These are phyloP conservation scores for Boletus sensibilis DNA, from an alignment of 768 basidiomycete species.

Conservation along the genomic window DNA sequence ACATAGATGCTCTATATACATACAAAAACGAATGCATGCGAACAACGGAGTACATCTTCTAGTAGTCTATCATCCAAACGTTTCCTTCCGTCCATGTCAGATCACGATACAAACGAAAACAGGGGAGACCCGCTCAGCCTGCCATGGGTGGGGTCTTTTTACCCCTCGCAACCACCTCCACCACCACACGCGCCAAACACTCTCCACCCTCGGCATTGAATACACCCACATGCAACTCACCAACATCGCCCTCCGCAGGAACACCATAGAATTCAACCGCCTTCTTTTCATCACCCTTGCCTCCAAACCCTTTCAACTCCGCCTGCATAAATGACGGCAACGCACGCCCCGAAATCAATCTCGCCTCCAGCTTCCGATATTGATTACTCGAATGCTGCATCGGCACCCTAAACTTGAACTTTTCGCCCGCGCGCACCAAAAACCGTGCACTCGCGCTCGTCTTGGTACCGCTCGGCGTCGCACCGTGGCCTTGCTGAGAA, in stretches of 20 bases:
- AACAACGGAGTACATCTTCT: conserved; percentile 16
- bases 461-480: conserved; percentile 26
- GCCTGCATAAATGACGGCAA: conserved; percentile 57
- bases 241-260: conserved; percentile 49
- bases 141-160: conserved; percentile 26
- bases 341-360: conserved; percentile 49
- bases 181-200: conserved; percentile 53
- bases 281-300: conserved; percentile 42
- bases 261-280: conserved; percentile 57
- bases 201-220: conserved; percentile 48
- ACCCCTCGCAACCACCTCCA: conserved; percentile 51
- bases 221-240: conserved; percentile 54
- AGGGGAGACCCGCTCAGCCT: conserved; percentile 28
- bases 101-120: conserved; percentile 13
- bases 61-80: conserved; percentile 5
- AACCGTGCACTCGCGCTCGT: conserved; percentile 35
- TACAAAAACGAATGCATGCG: conserved; percentile 25
- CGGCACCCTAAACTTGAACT: conserved; percentile 57
- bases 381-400: conserved; percentile 32
- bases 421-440: conserved; percentile 55
- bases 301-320: conserved; percentile 40
- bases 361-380: conserved; percentile 45
- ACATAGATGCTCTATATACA: conserved; percentile 11
- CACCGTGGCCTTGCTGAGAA: conserved; percentile 42
- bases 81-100: neutral